A percentile compares a stretch with the other conserved stretches of the same genome.
Evolutionary conservation across 2,329 filamentous ascomycete species (phyloP).

Genomic region (Apiospora sp.): DNA sequence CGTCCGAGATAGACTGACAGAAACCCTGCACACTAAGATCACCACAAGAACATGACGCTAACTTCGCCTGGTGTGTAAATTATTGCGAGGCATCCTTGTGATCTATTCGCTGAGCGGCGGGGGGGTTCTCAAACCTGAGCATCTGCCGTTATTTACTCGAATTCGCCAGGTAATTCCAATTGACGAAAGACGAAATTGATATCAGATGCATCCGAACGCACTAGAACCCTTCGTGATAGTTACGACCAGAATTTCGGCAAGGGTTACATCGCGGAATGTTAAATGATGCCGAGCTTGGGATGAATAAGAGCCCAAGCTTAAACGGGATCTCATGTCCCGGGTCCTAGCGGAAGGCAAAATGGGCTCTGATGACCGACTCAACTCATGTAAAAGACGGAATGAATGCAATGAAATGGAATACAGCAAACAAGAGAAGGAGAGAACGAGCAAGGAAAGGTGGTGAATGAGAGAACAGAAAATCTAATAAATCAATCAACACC

Average conservation of each 20-base stretch:
- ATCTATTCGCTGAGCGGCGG: no score
- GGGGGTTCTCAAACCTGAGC: no score
- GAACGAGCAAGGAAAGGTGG: no score
- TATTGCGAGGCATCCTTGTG: no score
- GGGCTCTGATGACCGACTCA: background rate
- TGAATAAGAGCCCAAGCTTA: constrained; percentile 5
- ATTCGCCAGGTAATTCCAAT: no score
- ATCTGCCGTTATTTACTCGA: no score
- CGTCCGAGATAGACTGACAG: background rate
- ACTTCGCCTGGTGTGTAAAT: background rate
- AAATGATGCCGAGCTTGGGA: background rate
- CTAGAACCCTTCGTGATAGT: no score
- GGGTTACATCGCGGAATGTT: background rate
- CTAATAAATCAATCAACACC: no score
- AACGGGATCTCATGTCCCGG: background rate
- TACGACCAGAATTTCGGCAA: no score
- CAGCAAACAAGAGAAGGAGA: background rate
- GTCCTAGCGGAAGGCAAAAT: background rate
- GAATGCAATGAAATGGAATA: background rate
- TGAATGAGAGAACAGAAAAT: no score
- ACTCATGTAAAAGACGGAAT: background rate
- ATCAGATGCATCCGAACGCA: no score
- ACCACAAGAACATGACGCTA: background rate
- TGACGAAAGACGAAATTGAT: no score
- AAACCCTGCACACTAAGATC: background rate